Conservation (phyloP, 1,139 yeast genomes). For the Protomyces inundatus region DNA sequence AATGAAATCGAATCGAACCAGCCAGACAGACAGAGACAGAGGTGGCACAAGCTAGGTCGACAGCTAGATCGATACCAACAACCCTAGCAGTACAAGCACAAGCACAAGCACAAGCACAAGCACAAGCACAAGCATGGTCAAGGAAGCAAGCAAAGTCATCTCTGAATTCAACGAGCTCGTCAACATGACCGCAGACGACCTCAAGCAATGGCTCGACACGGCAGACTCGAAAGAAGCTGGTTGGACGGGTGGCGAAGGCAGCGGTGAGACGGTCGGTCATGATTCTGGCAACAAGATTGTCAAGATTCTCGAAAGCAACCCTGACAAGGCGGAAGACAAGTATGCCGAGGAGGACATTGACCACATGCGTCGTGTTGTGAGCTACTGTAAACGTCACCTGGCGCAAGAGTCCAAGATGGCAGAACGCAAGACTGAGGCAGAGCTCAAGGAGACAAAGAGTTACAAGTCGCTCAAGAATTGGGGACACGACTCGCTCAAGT, state of each 20-base stretch:
- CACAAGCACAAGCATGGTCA: background rate
- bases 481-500: slow-evolving; percentile 7
- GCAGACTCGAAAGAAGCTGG: background rate
- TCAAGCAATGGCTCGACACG: slow-evolving; percentile 7
- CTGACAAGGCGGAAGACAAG: slow-evolving; percentile 2
- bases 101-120: background rate
- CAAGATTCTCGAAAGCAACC: slow-evolving; percentile 6
- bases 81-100: background rate
- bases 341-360: slow-evolving; percentile 7
- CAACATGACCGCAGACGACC: slow-evolving; percentile 8
- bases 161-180: slow-evolving; percentile 4
- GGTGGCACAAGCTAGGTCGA: no score
- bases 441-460: slow-evolving; percentile 2
- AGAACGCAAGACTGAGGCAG: slow-evolving; percentile 3
- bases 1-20: no score
- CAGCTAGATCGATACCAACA: background rate
- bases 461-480: slow-evolving; percentile 9
- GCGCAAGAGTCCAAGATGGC: slow-evolving; percentile 3
- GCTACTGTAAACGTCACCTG: slow-evolving; percentile 6
- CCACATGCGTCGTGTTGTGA: slow-evolving; percentile 7
- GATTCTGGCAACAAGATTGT: slow-evolving; percentile 3
- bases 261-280: slow-evolving; percentile 9
- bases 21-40: no score
- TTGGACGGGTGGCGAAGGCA: background rate
- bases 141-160: slow-evolving; percentile 1